Base-by-base conservation (phyloP, 208 protist genomes). In the Crithidia bombi region DNA sequence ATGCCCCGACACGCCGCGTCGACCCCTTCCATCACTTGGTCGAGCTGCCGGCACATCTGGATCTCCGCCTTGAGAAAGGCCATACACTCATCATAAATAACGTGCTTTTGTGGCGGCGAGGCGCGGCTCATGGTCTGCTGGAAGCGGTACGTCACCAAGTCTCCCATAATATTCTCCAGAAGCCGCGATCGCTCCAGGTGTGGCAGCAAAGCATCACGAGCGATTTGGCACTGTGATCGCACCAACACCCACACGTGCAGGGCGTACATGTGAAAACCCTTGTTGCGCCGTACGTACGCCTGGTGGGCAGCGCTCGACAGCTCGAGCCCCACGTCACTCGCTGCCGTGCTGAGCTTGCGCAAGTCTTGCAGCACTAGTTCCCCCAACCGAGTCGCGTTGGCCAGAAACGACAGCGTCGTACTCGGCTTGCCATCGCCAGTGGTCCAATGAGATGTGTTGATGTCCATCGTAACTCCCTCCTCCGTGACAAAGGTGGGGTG, bases 91-190 rank as follows among this genome's bases (percentile, higher is more conserved):
- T 71, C 54, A 0, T 65, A 73, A 10, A 83, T 39, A 6, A 21
- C 43, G 47, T 79, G 69, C 36, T 73, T 66, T 55, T 87, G 74
- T 46, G 65, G 59, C 25, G 69, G 55, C 5, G 74, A 54, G 47
- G 59, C 52, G 50, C 80, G 78, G n/a, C n/a, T 21, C 47, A 70
- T 75, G 28, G 66, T 62, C 59, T 83, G 82, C 49, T 78, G 67
- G 46, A 74, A 79, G 25, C 73, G 82, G 41, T 80, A 81, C 9
- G 70, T 58, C n/a, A 81, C 78, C 14, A 73, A 32, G 58, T 83
- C 82, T 0, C 74, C 82, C 59, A 79, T 83, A 12, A 87, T 64
- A 21, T 66, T 78, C 65, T 78, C 77, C 9, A 83, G 39, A 38
- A 77, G 41, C 14, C 73, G 65, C 7, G 65, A 59, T 17, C 78